Evolutionary conservation across 768 basidiomycete genomes (phyloP).

Genomic region (Asterophora lycoperdoides): DNA sequence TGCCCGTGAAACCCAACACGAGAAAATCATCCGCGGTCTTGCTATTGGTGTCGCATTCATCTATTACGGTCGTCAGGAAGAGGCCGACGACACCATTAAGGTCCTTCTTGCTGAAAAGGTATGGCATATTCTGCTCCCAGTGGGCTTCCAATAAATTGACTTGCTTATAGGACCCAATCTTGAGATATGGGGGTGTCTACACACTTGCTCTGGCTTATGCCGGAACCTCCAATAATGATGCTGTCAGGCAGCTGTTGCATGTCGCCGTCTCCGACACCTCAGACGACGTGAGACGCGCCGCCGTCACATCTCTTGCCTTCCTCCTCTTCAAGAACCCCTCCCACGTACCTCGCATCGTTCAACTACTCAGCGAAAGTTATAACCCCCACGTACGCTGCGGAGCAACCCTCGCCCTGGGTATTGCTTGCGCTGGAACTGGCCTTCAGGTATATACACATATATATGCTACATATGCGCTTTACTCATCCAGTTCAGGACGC

Average conservation of each 20-base stretch:
- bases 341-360: conserved; percentile 95
- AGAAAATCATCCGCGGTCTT: conserved; percentile 97
- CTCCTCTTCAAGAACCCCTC: conserved; percentile 94
- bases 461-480: background rate
- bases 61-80: conserved; percentile 89
- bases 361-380: conserved; percentile 95
- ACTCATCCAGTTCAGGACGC: conserved; percentile 61
- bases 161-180: conserved; percentile 78
- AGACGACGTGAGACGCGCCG: conserved; percentile 94
- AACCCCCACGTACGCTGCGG: conserved; percentile 98
- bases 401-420: conserved; percentile 92
- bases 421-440: conserved; percentile 96
- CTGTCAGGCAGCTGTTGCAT: conserved; percentile 86
- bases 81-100: conserved; percentile 82
- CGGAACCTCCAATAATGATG: conserved; percentile 91
- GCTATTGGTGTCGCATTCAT: conserved; percentile 91
- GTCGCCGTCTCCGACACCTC: conserved; percentile 98
- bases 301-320: conserved; percentile 94
- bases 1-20: conserved; percentile 95
- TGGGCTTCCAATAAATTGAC: background rate
- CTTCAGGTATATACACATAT: conserved; percentile 74
- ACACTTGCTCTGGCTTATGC: conserved; percentile 95
- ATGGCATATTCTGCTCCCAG: conserved; percentile 6
- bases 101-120: conserved; percentile 84
- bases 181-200: conserved; percentile 97